phyloP scores from a whole-genome alignment of 345 rosid genomes.

The Abelmoschus esculentus region DNA sequence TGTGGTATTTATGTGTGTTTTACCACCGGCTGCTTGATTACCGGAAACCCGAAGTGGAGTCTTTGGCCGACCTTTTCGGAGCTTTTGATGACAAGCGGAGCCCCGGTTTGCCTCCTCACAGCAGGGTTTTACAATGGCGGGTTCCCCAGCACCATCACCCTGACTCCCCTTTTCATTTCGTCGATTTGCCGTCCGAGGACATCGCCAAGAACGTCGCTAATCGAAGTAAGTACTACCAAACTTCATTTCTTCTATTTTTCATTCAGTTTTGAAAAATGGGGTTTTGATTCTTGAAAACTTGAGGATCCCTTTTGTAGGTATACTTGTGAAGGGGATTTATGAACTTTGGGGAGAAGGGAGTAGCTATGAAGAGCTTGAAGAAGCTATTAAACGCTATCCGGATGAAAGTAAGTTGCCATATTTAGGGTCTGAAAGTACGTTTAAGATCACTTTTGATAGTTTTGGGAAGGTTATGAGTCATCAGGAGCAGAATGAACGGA shows the following conservation, averaged over 20 bases:
- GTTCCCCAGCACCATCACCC: slow-evolving; percentile 72
- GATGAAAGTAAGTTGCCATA: slow-evolving; percentile 67
- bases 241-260: background rate
- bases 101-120: slow-evolving; percentile 1
- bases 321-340: slow-evolving; percentile 89
- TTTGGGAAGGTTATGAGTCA: slow-evolving; percentile 76
- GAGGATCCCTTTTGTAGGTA: slow-evolving; percentile 31
- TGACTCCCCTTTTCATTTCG: slow-evolving; percentile 91
- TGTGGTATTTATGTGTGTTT: slow-evolving; percentile 93
- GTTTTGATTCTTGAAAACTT: background rate
- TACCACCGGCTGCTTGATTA: slow-evolving; percentile 77
- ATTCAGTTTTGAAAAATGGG: background rate
- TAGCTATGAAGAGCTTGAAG: slow-evolving; percentile 62
- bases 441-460: slow-evolving; percentile 71
- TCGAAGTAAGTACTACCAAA: slow-evolving; percentile 35
- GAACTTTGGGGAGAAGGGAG: slow-evolving; percentile 97
- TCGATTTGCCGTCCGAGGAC: slow-evolving; percentile 65
- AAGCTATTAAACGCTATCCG: slow-evolving; percentile 55
- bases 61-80: slow-evolving; percentile 65
- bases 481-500: slow-evolving; percentile 69
- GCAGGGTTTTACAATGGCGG: slow-evolving; percentile 54
- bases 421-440: slow-evolving; percentile 49
- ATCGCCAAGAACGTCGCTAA: slow-evolving; percentile 67
- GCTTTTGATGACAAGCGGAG: slow-evolving; percentile 10
- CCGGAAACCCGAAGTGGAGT: slow-evolving; percentile 85